Percentiles rank a stretch among this genome's conserved stretches.
Evolutionary conservation across 2,329 filamentous ascomycete species (phyloP).

Genomic region (Thielaviopsis euricoi): DNA sequence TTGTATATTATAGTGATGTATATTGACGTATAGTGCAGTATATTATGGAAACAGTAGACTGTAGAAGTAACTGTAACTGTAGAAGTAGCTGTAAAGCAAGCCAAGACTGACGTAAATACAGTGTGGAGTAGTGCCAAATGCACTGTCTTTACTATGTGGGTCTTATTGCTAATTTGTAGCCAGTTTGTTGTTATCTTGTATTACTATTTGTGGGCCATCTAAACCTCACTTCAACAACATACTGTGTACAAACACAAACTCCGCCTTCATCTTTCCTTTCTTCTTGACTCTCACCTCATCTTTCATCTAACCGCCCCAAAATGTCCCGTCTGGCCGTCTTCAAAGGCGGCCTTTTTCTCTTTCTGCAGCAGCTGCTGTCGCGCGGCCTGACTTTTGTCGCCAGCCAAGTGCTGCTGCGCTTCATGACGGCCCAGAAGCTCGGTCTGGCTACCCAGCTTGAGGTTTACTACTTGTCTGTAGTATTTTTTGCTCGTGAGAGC

Average conservation of each 20-base stretch:
- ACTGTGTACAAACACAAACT: no score
- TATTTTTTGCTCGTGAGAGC: conserved; percentile 88
- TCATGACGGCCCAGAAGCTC: conserved; percentile 68
- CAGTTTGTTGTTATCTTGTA: no score
- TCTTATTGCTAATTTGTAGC: no score
- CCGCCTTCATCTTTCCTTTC: no score
- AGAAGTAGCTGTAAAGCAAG: no score
- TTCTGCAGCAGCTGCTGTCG: conserved; percentile 75
- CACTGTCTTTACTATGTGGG: no score
- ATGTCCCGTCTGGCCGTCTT: conserved; percentile 24
- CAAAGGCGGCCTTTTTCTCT: conserved; percentile 67
- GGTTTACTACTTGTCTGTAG: conserved; percentile 78
- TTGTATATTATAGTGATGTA: not conserved
- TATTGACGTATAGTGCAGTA: no score
- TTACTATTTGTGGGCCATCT: not conserved
- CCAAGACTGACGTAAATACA: not conserved
- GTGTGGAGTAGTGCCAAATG: no score
- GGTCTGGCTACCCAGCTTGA: conserved; percentile 83
- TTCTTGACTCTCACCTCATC: no score
- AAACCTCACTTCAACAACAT: no score
- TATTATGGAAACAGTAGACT: no score
- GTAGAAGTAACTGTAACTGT: no score
- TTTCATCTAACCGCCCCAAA: conserved; percentile 1
- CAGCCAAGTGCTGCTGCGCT: conserved; percentile 81
- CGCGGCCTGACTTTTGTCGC: conserved; percentile 76